Evolutionary conservation across 257 asterid species (phyloP).

Genomic region (Solanum rostratum): DNA sequence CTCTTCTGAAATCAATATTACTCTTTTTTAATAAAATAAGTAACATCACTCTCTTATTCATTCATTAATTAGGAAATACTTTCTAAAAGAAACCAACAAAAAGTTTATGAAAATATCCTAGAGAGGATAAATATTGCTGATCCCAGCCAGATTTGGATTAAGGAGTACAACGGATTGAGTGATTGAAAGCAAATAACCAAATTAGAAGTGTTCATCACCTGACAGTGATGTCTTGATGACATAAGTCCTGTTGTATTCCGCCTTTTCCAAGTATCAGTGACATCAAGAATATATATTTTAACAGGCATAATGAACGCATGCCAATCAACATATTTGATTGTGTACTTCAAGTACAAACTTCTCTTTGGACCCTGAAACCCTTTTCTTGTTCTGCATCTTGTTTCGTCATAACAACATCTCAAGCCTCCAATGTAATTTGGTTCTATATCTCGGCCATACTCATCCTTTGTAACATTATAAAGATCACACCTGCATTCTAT

Average conservation of each 20-base stretch:
- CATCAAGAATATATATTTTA: slow-evolving; percentile 51
- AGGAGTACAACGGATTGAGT: background rate
- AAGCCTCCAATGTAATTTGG: slow-evolving; percentile 51
- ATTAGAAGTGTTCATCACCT: slow-evolving; percentile 8
- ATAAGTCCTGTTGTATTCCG: slow-evolving; percentile 4
- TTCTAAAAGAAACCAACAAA: background rate
- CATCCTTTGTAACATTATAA: slow-evolving; percentile 45
- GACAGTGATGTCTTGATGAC: slow-evolving; percentile 19
- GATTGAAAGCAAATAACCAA: background rate
- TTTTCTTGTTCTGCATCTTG: slow-evolving; percentile 38
- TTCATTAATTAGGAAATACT: background rate
- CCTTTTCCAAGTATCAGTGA: slow-evolving; percentile 41
- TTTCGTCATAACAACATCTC: slow-evolving; percentile 58
- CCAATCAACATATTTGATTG: slow-evolving; percentile 54
- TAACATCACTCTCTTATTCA: background rate
- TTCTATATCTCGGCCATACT: slow-evolving; percentile 15
- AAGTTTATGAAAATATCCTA: background rate
- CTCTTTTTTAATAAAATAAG: background rate
- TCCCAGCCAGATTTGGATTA: background rate
- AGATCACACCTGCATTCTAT: slow-evolving; percentile 73
- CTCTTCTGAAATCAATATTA: background rate
- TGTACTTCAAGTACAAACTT: slow-evolving; percentile 52
- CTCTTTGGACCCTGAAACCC: slow-evolving; percentile 33
- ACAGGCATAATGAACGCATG: slow-evolving; percentile 43
- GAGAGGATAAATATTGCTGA: background rate